phyloP scores from a whole-genome alignment of 2,329 filamentous ascomycete genomes.

The Sclerotinia trifoliorum region DNA sequence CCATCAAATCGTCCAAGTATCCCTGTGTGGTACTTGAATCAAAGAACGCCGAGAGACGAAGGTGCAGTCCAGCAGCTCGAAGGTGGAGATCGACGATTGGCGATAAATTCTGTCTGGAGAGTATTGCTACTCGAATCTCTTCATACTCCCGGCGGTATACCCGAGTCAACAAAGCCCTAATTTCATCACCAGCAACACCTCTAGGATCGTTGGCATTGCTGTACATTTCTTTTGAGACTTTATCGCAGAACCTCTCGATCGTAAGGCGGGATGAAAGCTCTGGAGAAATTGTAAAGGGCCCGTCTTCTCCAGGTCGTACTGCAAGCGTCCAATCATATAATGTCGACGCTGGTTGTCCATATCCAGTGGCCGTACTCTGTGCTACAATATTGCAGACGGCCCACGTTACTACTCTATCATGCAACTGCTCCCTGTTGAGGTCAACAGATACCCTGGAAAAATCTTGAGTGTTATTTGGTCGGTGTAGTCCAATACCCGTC shows the following conservation, averaged over 20 bases:
- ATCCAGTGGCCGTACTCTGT: slow-evolving; percentile 78
- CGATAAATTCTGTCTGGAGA: slow-evolving; percentile 55
- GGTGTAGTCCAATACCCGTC: slow-evolving; percentile 78
- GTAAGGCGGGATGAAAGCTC: slow-evolving; percentile 67
- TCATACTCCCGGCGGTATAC: slow-evolving; percentile 64
- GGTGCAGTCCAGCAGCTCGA: slow-evolving; percentile 70
- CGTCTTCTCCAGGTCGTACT: slow-evolving; percentile 57
- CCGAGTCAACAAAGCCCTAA: slow-evolving; percentile 64
- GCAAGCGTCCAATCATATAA: slow-evolving; percentile 74
- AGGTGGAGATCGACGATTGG: slow-evolving; percentile 64
- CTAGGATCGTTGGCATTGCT: slow-evolving; percentile 72
- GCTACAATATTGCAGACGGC: slow-evolving; percentile 83
- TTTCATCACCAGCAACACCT: slow-evolving; percentile 65
- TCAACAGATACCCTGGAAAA: slow-evolving; percentile 75
- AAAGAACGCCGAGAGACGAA: slow-evolving; percentile 78
- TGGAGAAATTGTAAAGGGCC: slow-evolving; percentile 56
- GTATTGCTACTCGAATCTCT: slow-evolving; percentile 60
- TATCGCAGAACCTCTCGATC: slow-evolving; percentile 74
- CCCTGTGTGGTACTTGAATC: slow-evolving; percentile 70
- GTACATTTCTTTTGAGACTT: slow-evolving; percentile 76
- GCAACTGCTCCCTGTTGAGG: slow-evolving; percentile 74
- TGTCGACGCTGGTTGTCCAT: slow-evolving; percentile 76
- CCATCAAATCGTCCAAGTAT: slow-evolving; percentile 72
- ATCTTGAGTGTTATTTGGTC: slow-evolving; percentile 78
- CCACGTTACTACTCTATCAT: slow-evolving; percentile 78